Evolutionary conservation across 805 yeast species (phyloP).

Genomic region (Pichia gijzeniarum): DNA sequence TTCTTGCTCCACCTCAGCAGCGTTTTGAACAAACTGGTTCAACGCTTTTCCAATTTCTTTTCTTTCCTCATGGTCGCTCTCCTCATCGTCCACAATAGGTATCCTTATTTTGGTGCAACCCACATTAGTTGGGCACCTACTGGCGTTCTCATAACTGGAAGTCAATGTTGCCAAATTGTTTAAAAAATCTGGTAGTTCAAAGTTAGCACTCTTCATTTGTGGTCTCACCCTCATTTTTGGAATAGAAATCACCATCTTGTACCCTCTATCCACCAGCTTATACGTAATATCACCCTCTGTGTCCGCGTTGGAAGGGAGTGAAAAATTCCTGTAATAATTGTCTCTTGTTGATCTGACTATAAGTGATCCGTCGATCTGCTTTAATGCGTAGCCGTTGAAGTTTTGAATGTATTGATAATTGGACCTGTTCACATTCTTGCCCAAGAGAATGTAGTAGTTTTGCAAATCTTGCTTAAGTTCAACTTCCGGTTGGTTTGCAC

Average conservation of each 20-base stretch:
- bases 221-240: conserved; percentile 7
- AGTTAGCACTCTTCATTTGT: neutral
- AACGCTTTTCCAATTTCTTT: neutral
- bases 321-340: conserved; percentile 16
- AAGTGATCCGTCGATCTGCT: conserved; percentile 15
- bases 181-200: conserved; percentile 5
- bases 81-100: conserved; percentile 2
- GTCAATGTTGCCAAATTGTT: neutral
- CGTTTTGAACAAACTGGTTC: neutral
- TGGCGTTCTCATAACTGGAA: too few species aligned
- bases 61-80: neutral
- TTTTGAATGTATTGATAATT: conserved; percentile 6
- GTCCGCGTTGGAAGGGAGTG: conserved; percentile 23
- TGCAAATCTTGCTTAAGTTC: conserved; percentile 16
- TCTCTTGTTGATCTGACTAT: conserved; percentile 21
- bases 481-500: conserved; percentile 12
- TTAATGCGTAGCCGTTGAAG: conserved; percentile 22
- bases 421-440: conserved; percentile 10
- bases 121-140: too few species aligned
- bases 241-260: conserved; percentile 17
- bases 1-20: conserved; percentile 3
- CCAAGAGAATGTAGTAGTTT: conserved; percentile 22
- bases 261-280: conserved; percentile 18
- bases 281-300: conserved; percentile 13
- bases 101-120: neutral